These are phyloP conservation scores for Crithidia fasciculata DNA, from an alignment of 208 protist species.

Conservation along the genomic window DNA sequence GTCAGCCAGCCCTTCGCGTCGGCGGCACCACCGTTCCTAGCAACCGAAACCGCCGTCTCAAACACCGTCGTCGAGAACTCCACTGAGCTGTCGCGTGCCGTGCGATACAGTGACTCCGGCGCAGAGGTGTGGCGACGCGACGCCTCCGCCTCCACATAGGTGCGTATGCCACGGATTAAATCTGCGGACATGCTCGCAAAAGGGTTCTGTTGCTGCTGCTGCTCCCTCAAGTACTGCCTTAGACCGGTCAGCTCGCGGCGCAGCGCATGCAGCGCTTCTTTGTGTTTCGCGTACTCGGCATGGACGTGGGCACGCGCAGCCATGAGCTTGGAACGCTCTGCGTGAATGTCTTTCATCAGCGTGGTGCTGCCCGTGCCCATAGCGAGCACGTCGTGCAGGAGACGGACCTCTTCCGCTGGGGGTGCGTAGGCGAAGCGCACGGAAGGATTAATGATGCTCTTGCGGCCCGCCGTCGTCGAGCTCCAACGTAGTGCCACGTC, in stretches of 20 bases:
- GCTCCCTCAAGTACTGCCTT: slow-evolving; percentile 37
- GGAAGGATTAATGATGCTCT: slow-evolving; percentile 34
- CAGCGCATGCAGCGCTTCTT: slow-evolving; percentile 31
- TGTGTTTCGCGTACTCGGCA: slow-evolving; percentile 26
- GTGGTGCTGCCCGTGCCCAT: slow-evolving; percentile 73
- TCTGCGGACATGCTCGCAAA: slow-evolving; percentile 47
- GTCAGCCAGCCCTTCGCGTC: slow-evolving; percentile 8
- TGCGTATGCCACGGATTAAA: slow-evolving; percentile 31
- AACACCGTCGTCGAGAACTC: background rate
- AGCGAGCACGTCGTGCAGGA: slow-evolving; percentile 75
- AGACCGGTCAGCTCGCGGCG: slow-evolving; percentile 42
- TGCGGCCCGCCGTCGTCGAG: slow-evolving; percentile 38
- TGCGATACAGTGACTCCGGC: slow-evolving; percentile 4
- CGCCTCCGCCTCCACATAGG: slow-evolving; percentile 35
- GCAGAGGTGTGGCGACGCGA: slow-evolving; percentile 7
- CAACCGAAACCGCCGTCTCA: background rate
- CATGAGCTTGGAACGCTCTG: slow-evolving; percentile 40
- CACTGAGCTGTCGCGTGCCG: background rate
- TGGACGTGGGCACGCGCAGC: slow-evolving; percentile 22
- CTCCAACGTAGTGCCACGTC: slow-evolving; percentile 56
- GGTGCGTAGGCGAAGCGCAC: slow-evolving; percentile 67
- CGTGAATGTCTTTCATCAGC: slow-evolving; percentile 61
- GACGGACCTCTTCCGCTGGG: slow-evolving; percentile 59
- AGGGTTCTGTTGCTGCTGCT: slow-evolving; percentile 38
- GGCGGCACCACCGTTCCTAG: background rate